These are phyloP conservation scores for Aspergillus novoparasiticus DNA, from an alignment of 2,329 filamentous ascomycete genomes.

Conservation along the genomic window DNA sequence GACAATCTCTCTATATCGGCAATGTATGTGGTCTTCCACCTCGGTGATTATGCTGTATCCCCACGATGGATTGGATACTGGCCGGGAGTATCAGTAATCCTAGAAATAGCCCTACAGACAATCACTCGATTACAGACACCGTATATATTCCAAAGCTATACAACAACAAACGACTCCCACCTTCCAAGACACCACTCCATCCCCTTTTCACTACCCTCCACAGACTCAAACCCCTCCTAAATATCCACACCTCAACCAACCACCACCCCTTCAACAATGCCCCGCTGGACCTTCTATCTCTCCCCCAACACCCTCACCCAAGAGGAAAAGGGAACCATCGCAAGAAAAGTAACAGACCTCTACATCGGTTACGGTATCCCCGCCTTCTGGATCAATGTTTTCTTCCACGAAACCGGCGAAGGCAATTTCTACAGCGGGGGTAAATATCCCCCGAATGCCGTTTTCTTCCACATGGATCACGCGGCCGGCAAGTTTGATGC, in stretches of 20 bases:
- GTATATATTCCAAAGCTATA: not conserved
- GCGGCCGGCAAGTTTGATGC: slow-evolving; percentile 6
- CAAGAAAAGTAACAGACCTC: slow-evolving; percentile 8
- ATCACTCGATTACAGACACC: not conserved
- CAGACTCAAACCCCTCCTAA: too few species aligned
- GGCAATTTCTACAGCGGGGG: slow-evolving; percentile 7
- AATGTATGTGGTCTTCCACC: not conserved
- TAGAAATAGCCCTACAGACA: not conserved
- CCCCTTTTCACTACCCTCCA: not conserved
- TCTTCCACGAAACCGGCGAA: not conserved
- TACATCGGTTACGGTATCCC: slow-evolving; percentile 7
- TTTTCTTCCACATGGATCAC: slow-evolving; percentile 8
- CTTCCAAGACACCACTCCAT: not conserved
- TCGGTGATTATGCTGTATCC: not conserved
- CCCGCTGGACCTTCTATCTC: slow-evolving; percentile 5
- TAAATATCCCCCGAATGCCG: slow-evolving; percentile 2
- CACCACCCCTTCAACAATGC: not conserved
- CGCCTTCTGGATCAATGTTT: slow-evolving; percentile 1
- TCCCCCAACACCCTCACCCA: slow-evolving; percentile 7
- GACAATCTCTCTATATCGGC: not conserved
- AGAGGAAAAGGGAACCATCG: slow-evolving; percentile 7
- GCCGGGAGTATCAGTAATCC: not conserved
- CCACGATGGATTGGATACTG: not conserved
- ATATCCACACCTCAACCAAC: not conserved
- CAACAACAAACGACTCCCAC: not conserved